These are phyloP conservation scores for Saccharomyces hybrid DNA, from an alignment of 1,139 yeast species.

Conservation along the genomic window DNA sequence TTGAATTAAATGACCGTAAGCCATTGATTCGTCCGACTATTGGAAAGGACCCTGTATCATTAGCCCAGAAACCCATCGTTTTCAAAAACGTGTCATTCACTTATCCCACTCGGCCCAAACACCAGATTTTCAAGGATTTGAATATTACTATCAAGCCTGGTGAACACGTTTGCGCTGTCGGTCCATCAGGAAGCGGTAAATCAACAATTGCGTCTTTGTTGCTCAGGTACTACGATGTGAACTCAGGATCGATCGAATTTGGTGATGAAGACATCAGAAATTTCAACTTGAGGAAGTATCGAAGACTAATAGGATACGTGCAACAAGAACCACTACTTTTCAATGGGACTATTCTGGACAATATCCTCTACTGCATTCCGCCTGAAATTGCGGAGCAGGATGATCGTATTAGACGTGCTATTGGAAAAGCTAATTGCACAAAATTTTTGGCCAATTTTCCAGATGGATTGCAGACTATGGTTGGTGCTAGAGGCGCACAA, in stretches of 20 bases:
- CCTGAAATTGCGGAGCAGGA: slow-evolving; percentile 40
- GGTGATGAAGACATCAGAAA: slow-evolving; percentile 59
- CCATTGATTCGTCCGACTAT: slow-evolving; percentile 62
- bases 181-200: slow-evolving; percentile 90
- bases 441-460: slow-evolving; percentile 67
- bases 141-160: slow-evolving; percentile 56
- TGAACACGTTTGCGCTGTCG: slow-evolving; percentile 81
- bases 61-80: slow-evolving; percentile 45
- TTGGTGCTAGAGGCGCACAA: slow-evolving; percentile 85
- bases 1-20: slow-evolving; percentile 74
- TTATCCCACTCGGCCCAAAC: slow-evolving; percentile 86
- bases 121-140: slow-evolving; percentile 58
- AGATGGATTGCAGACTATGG: slow-evolving; percentile 68
- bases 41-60: slow-evolving; percentile 36
- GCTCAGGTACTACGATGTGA: slow-evolving; percentile 58
- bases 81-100: slow-evolving; percentile 63
- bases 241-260: slow-evolving; percentile 54
- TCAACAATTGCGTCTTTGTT: slow-evolving; percentile 73
- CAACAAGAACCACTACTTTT: slow-evolving; percentile 84
- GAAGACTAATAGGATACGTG: slow-evolving; percentile 73
- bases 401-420: slow-evolving; percentile 21
- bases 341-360: slow-evolving; percentile 71
- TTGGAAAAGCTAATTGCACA: slow-evolving; percentile 59
- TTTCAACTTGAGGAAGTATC: slow-evolving; percentile 63
- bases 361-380: slow-evolving; percentile 62